Evolutionary conservation across 1,139 yeast species (phyloP).

Genomic region (Lodderomyces beijingensis): DNA sequence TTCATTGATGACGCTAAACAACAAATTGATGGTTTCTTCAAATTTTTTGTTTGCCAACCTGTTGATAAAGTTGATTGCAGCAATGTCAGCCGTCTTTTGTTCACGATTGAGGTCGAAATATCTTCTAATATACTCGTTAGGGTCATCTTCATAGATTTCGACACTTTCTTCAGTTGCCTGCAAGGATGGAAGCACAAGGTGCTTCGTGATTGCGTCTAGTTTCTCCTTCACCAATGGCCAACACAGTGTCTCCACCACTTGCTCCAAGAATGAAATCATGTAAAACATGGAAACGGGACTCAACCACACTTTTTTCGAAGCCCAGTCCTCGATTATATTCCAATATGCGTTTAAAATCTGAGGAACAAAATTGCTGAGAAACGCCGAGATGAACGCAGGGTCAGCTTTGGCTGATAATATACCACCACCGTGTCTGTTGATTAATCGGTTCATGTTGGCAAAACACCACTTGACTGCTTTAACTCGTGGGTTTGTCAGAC

Average conservation of each 20-base stretch:
- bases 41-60: constrained; percentile 45
- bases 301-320: constrained; percentile 52
- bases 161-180: constrained; percentile 52
- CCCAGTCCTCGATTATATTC: constrained; percentile 58
- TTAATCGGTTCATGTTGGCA: constrained; percentile 60
- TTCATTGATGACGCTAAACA: constrained; percentile 48
- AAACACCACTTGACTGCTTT: constrained; percentile 72
- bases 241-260: constrained; percentile 50
- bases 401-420: constrained; percentile 31
- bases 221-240: constrained; percentile 55
- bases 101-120: constrained; percentile 70
- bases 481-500: constrained; percentile 43
- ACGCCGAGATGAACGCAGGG: constrained; percentile 41
- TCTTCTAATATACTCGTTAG: constrained; percentile 69
- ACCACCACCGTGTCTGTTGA: constrained; percentile 53
- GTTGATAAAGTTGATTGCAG: constrained; percentile 72
- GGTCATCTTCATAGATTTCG: constrained; percentile 67
- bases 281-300: constrained; percentile 58
- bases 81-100: constrained; percentile 71
- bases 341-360: constrained; percentile 57
- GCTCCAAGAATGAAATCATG: constrained; percentile 61
- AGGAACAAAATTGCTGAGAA: constrained; percentile 55
- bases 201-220: constrained; percentile 54
- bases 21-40: constrained; percentile 34
- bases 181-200: constrained; percentile 60